These are phyloP conservation scores for Paulownia fortunei DNA, from an alignment of 257 asterid genomes.

Conservation along the genomic window DNA sequence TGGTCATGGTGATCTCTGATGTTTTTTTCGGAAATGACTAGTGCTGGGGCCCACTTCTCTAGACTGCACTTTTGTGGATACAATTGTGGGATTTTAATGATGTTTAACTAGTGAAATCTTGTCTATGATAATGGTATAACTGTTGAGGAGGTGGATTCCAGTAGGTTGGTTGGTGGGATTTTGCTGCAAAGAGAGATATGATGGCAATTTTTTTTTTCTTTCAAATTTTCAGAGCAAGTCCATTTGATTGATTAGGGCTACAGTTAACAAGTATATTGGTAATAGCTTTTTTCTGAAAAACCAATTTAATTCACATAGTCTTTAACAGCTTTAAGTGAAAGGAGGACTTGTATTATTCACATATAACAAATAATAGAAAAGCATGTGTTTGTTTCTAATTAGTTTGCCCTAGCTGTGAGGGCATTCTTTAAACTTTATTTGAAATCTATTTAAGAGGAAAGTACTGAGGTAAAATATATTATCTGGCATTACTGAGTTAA, in stretches of 20 bases:
- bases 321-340: neutral
- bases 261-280: constrained; percentile 1
- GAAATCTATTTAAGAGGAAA: neutral
- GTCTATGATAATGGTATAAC: neutral
- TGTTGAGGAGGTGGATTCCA: neutral
- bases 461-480: neutral
- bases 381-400: neutral
- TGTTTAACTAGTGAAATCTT: neutral
- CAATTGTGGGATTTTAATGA: neutral
- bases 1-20: neutral
- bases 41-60: neutral
- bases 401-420: neutral
- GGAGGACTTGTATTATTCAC: neutral
- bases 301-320: neutral
- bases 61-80: neutral
- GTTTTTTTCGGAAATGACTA: neutral
- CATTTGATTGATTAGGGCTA: neutral
- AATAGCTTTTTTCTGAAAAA: neutral
- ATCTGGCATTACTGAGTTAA: neutral
- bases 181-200: neutral
- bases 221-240: neutral
- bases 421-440: neutral
- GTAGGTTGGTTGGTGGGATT: neutral
- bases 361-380: neutral
- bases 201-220: neutral